A percentile compares a stretch with the other conserved stretches of the same genome.
phyloP scores from a whole-genome alignment of 306 rosid genomes.

The Crataegus laevigata region DNA sequence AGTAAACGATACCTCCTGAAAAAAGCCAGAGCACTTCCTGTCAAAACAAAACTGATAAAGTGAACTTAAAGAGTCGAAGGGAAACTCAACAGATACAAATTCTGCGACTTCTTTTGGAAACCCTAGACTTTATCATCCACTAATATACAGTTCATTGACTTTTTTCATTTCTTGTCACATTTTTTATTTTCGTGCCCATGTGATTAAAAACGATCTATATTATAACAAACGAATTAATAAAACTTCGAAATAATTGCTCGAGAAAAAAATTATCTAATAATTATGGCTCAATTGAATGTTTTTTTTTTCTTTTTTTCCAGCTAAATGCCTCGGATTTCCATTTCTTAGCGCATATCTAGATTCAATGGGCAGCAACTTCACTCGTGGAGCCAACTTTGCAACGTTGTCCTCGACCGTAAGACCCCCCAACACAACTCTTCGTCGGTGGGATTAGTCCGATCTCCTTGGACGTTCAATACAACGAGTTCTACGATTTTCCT shows the following conservation, averaged over 20 bases:
- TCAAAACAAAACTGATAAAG: not conserved
- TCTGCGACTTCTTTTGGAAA: too few species aligned
- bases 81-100: not conserved
- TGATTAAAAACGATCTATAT: not conserved
- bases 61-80: too few species aligned
- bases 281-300: not conserved
- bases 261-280: too few species aligned
- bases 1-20: not conserved
- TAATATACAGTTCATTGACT: not conserved
- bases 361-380: constrained; percentile 61
- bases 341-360: constrained; percentile 61
- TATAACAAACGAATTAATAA: not conserved
- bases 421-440: constrained; percentile 49
- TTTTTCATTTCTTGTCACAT: too few species aligned
- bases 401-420: constrained; percentile 63
- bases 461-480: constrained; percentile 49
- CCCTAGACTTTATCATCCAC: not conserved
- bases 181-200: too few species aligned
- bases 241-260: too few species aligned
- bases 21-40: not conserved
- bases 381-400: constrained; percentile 63
- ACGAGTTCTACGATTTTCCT: constrained; percentile 49
- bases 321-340: constrained; percentile 42
- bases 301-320: constrained; percentile 34
- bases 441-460: constrained; percentile 64